Base-by-base conservation (phyloP, 169 alveolate species). In the Neospora caninum region DNA sequence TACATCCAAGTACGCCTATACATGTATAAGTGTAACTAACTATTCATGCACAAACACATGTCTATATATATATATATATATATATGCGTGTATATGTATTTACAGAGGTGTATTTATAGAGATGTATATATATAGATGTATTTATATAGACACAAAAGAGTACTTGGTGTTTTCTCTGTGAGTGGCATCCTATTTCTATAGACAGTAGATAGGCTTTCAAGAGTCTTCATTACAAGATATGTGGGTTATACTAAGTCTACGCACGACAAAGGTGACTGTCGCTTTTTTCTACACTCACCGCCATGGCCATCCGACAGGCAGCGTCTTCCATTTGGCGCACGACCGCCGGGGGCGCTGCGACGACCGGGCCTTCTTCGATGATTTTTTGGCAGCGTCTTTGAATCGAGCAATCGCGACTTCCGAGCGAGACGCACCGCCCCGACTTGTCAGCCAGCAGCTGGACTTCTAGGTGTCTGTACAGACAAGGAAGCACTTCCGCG, bases 321-420 rank as follows among this genome's bases (percentile, higher is more conserved):
- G 89, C 89, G 31, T 82, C 89, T 41, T 82, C 89, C 89, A 82
- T 82, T 31, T 42, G n/a, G 6, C 69, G 67, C 73, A 95, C 96
- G 64, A 93, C 92, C 13, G 88, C 80, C 25, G 95, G 93, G 0
- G 96, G 96, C 4, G 95, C 96, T 29, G 89, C 89, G 10, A 82
- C 89, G 64, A 82, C 89, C 13, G 89, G 89, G 34, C 89, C 89
- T 45, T 88, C 91, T 93, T 98, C 99, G 87, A 98, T 96, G 70
- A 98, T 98, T 94, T 98, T 98, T 94, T 98, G 99, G 96, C 97
- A 98, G 78, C 99, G 97, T 88, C 99, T 96, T 95, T 98, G 99
- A 34, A 98, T 97, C 53, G 99, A 97, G 94, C 99, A 98, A 91
- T 98, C 99, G 84, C 99, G 95, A 80, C 98, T 98, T 53, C 98